Conservation (phyloP, 148 eudicot species). For the Rhododendron ferrugineum region DNA sequence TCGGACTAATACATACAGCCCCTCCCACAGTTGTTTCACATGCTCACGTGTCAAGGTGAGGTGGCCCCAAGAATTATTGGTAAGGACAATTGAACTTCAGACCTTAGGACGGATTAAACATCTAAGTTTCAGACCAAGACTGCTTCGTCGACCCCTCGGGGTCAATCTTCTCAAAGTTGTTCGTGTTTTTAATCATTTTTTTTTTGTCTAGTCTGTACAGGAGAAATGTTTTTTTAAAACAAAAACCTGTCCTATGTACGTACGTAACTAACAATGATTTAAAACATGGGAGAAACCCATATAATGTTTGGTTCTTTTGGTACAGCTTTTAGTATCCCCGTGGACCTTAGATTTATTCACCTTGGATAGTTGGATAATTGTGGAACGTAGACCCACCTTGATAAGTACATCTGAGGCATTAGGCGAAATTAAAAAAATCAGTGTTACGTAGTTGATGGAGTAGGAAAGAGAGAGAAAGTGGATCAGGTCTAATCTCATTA, state of each 20-base stretch:
- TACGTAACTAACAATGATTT: neutral
- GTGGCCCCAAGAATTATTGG: too few relatives aligned
- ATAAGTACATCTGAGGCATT: neutral
- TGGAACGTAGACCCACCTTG: neutral
- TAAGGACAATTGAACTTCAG: too few relatives aligned
- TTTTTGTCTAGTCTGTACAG: too few relatives aligned
- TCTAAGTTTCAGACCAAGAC: too few relatives aligned
- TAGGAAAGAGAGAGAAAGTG: neutral
- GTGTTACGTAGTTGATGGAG: neutral
- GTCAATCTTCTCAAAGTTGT: too few relatives aligned
- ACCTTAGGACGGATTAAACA: too few relatives aligned
- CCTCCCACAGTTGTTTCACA: too few relatives aligned
- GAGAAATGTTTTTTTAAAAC: neutral
- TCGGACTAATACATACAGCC: too few relatives aligned
- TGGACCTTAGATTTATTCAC: neutral
- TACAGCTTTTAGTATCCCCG: neutral
- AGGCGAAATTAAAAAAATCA: neutral
- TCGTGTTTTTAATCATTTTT: too few relatives aligned
- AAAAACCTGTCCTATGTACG: neutral
- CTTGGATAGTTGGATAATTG: neutral
- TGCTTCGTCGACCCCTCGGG: too few relatives aligned
- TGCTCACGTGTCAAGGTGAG: fast-evolving
- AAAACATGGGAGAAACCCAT: neutral
- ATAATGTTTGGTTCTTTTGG: neutral
- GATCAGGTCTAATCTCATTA: neutral